A percentile compares a stretch with the other conserved stretches of the same genome.
phyloP scores from a whole-genome alignment of 2,329 filamentous ascomycete species.

The Fusarium torulosum region DNA sequence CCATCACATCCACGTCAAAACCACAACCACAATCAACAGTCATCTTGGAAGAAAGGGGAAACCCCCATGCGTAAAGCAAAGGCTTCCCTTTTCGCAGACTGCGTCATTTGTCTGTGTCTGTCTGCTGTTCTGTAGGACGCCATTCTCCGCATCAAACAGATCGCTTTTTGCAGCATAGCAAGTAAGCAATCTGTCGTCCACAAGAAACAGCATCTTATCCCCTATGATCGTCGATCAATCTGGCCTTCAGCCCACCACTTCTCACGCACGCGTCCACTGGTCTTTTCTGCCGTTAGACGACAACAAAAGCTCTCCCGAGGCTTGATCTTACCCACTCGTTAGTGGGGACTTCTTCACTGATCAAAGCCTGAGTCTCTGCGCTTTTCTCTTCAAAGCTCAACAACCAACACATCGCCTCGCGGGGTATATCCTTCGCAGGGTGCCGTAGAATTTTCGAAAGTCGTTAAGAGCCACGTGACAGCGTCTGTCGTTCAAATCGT shows the following conservation, averaged over 20 bases:
- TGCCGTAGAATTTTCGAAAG: slow-evolving; percentile 53
- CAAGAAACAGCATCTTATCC: slow-evolving; percentile 46
- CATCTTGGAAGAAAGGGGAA: slow-evolving; percentile 26
- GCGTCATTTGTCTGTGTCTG: slow-evolving; percentile 26
- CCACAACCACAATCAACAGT: slow-evolving; percentile 36
- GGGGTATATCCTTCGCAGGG: slow-evolving; percentile 59
- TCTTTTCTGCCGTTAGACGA: slow-evolving; percentile 42
- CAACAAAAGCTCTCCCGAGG: slow-evolving; percentile 47
- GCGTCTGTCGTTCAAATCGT: slow-evolving; percentile 53
- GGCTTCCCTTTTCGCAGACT: slow-evolving; percentile 18
- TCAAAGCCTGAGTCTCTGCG: slow-evolving; percentile 48
- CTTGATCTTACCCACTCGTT: slow-evolving; percentile 39
- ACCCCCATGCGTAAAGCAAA: slow-evolving; percentile 29
- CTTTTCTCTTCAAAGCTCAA: slow-evolving; percentile 52
- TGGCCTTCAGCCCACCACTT: slow-evolving; percentile 53
- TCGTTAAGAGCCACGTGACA: slow-evolving; percentile 55
- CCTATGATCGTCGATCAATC: slow-evolving; percentile 47
- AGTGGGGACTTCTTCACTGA: slow-evolving; percentile 39
- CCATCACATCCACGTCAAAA: slow-evolving; percentile 44
- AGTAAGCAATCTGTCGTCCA: slow-evolving; percentile 23
- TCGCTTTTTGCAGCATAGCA: slow-evolving; percentile 5
- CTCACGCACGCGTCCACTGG: slow-evolving; percentile 50
- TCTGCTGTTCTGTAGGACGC: slow-evolving; percentile 42
- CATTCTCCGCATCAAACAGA: slow-evolving; percentile 34
- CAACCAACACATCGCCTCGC: slow-evolving; percentile 55